Conservation (phyloP, 75 land plant species). For the Picea sitchensis region DNA sequence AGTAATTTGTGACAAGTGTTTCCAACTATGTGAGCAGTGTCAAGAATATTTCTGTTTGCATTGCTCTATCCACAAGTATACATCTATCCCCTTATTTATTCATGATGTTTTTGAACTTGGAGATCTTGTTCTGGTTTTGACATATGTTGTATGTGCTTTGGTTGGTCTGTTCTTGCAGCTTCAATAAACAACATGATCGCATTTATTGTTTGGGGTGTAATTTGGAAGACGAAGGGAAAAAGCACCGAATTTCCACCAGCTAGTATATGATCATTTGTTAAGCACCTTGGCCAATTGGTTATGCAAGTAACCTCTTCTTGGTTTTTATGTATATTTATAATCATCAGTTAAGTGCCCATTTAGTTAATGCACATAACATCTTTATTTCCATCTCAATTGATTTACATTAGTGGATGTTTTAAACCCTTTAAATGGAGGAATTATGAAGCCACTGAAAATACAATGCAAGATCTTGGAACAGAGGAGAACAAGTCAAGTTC, state of each 20-base stretch:
- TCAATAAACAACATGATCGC: background rate
- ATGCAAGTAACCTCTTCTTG: background rate
- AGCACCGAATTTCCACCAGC: background rate
- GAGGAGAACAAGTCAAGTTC: background rate
- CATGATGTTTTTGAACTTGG: background rate
- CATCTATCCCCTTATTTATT: background rate
- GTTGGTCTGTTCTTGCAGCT: background rate
- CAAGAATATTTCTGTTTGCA: background rate
- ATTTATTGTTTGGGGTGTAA: slow-evolving; percentile 5
- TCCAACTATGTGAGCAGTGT: slow-evolving; percentile 1
- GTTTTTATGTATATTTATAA: too few relatives aligned
- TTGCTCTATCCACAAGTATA: slow-evolving; percentile 1
- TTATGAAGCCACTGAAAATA: background rate
- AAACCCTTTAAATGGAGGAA: background rate
- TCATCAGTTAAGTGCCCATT: too few relatives aligned
- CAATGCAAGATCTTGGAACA: background rate
- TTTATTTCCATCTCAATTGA: too few relatives aligned
- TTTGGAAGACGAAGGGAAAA: background rate
- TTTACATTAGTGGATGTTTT: background rate
- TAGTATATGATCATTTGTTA: background rate
- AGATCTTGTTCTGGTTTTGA: background rate
- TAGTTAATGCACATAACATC: too few relatives aligned
- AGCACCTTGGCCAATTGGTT: background rate
- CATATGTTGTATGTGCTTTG: background rate
- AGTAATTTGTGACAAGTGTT: slow-evolving; percentile 1